These are phyloP conservation scores for Oleoguttula mirabilis DNA, from an alignment of 495 filamentous ascomycete genomes.

Conservation along the genomic window DNA sequence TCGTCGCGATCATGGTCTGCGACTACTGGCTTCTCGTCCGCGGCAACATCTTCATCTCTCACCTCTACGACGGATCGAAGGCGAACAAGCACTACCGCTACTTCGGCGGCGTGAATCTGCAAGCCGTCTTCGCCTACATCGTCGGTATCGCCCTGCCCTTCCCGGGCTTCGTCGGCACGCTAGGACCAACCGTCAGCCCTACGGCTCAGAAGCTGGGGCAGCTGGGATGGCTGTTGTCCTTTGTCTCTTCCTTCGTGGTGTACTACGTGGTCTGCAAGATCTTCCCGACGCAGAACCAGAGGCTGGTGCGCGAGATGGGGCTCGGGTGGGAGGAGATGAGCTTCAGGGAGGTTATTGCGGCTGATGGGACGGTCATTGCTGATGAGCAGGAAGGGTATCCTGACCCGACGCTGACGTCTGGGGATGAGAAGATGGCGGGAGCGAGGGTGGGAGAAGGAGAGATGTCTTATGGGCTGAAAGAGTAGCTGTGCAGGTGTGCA, in stretches of 20 bases:
- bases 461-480: too few species aligned
- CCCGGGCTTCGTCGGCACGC: conserved; percentile 44
- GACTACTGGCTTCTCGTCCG: conserved; percentile 52
- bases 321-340: conserved; percentile 26
- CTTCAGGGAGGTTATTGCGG: conserved; percentile 16
- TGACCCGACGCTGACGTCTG: neutral
- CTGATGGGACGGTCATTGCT: conserved; percentile 17
- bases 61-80: conserved; percentile 27
- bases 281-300: conserved; percentile 33
- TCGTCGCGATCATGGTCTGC: conserved; percentile 53
- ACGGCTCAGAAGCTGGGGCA: conserved; percentile 28
- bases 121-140: conserved; percentile 50
- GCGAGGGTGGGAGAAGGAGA: too few species aligned
- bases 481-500: too few species aligned
- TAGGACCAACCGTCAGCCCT: conserved; percentile 34
- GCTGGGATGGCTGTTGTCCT: conserved; percentile 34
- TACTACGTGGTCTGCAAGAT: conserved; percentile 31
- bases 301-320: conserved; percentile 17
- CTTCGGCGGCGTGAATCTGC: conserved; percentile 47
- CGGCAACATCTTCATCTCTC: conserved; percentile 29
- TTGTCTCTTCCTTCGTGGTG: conserved; percentile 28
- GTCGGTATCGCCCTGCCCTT: conserved; percentile 50
- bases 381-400: conserved; percentile 3
- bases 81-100: conserved; percentile 39
- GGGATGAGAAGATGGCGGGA: conserved; percentile 1